Evolutionary conservation across 768 basidiomycete genomes (phyloP), one percentile per base, ranked within the genome.

Genomic region (Trametes punicea): DNA sequence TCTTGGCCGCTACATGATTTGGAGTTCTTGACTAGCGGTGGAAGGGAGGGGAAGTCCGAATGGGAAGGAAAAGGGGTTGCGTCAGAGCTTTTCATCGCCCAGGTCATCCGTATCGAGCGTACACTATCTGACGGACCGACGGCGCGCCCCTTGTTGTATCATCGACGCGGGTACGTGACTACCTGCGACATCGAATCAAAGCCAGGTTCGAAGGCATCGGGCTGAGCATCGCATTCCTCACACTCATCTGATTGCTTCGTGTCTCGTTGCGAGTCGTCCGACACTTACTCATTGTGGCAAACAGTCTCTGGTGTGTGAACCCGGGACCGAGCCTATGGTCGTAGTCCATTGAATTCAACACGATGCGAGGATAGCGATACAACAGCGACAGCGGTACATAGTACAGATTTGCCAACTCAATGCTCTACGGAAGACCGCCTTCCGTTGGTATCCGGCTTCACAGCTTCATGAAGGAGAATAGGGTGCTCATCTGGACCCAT

Each of bases 391-490:
- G 46, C 42, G 18, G 27, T 45, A 36, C 11, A 46, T 13, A 21
- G 29, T 29, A 50, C 52, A 46, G 33, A 23, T 44, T 40, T 23
- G 13, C 36, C 29, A 31, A 46, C 25, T 15, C 38, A 30, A 33
- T 8, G 31, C 4, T 30, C 23, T 36, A 46, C 34, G 16, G 26
- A 20, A 20, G 21, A n/a, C 41, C 11, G 16, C 39, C 27, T 26
- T 38, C 18, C n/a, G 16, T 11, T 38, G 15, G 3, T 39, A 11
- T 27, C 15, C 16, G 4, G 36, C n/a, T 9, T 27, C 55, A 86
- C 46, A 84, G 27, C 62, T 81, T 87, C 83, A 95, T 87, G 66
- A 84, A 88, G 27, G 88, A 84, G 72, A 99, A 98, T 49, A 99
- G 73, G 4, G 76, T 66, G 33, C 77, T 75, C 62, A 99, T 78